phyloP scores from a whole-genome alignment of 805 yeast species.

The Priceomyces haplophilus region DNA sequence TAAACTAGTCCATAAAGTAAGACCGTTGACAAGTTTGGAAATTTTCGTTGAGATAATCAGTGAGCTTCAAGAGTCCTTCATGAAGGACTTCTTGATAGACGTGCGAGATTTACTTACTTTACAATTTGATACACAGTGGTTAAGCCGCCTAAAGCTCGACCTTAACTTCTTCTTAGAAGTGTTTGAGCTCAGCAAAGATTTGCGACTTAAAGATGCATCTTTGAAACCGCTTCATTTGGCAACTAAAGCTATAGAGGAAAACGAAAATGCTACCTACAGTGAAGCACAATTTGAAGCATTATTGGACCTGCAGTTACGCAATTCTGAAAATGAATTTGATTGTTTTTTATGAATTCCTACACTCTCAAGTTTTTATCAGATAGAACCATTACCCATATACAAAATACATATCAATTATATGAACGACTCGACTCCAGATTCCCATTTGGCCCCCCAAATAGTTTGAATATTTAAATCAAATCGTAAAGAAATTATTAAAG shows the following conservation, averaged over 20 bases:
- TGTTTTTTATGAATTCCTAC: constrained; percentile 22
- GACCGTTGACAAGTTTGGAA: constrained; percentile 37
- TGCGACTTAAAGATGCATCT: constrained; percentile 33
- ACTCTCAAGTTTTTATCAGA: neutral
- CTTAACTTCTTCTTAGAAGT: constrained; percentile 37
- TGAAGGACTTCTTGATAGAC: constrained; percentile 31
- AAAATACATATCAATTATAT: constrained; percentile 2
- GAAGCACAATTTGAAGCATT: constrained; percentile 27
- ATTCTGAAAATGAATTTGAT: constrained; percentile 31
- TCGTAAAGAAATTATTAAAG: neutral
- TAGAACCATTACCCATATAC: constrained; percentile 1
- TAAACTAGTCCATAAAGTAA: constrained; percentile 35
- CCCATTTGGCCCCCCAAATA: constrained; percentile 5
- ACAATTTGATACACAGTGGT: constrained; percentile 9
- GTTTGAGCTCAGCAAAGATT: constrained; percentile 32
- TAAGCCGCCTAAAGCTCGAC: constrained; percentile 35
- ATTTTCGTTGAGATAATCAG: constrained; percentile 35
- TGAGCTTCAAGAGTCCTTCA: constrained; percentile 36
- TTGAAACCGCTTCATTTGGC: constrained; percentile 32
- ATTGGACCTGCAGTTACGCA: constrained; percentile 24
- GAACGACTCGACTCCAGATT: constrained; percentile 6
- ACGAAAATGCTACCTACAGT: constrained; percentile 20
- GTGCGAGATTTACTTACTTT: constrained; percentile 20
- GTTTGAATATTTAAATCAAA: neutral
- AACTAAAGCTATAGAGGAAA: constrained; percentile 24